Conservation (phyloP, 495 filamentous ascomycete genomes). For the Lasiosphaeria ovina region DNA sequence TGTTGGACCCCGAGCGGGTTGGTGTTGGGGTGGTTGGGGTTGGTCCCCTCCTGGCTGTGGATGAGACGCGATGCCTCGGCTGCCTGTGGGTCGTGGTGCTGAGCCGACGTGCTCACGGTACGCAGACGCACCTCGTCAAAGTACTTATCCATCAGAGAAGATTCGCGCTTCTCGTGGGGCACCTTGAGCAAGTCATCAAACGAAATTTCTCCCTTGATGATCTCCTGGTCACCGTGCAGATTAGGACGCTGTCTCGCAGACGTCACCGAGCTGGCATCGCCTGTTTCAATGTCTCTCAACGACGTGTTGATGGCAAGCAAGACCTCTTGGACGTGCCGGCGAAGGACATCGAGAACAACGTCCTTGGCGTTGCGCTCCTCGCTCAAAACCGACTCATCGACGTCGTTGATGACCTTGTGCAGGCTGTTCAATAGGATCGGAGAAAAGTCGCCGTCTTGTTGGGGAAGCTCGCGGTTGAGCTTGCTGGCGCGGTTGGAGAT, state of each 20-base stretch:
- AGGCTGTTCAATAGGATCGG: conserved; percentile 18
- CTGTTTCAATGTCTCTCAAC: not conserved
- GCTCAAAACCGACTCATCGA: conserved; percentile 21
- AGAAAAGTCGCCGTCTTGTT: conserved; percentile 15
- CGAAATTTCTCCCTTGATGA: conserved; percentile 13
- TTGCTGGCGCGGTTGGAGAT: conserved; percentile 7
- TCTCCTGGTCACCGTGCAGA: not conserved
- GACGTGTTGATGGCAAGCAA: conserved; percentile 21
- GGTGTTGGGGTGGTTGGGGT: not conserved
- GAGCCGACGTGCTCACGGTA: conserved; percentile 8
- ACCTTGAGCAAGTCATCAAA: conserved; percentile 20
- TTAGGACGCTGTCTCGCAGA: not conserved
- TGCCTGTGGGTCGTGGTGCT: conserved; percentile 18
- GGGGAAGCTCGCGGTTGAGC: conserved; percentile 6
- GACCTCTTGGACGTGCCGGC: conserved; percentile 26
- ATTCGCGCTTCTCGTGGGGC: conserved; percentile 24
- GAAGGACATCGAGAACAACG: conserved; percentile 24
- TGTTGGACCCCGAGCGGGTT: conserved; percentile 5
- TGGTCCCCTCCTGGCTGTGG: conserved; percentile 7
- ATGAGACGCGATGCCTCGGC: conserved; percentile 15
- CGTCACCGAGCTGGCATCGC: not conserved
- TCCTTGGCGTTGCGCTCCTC: conserved; percentile 15
- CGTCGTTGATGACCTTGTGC: conserved; percentile 19
- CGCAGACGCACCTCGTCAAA: conserved; percentile 18
- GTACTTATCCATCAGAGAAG: conserved; percentile 24